These are phyloP conservation scores for Suillus paluster DNA, from an alignment of 768 basidiomycete genomes.

Conservation along the genomic window DNA sequence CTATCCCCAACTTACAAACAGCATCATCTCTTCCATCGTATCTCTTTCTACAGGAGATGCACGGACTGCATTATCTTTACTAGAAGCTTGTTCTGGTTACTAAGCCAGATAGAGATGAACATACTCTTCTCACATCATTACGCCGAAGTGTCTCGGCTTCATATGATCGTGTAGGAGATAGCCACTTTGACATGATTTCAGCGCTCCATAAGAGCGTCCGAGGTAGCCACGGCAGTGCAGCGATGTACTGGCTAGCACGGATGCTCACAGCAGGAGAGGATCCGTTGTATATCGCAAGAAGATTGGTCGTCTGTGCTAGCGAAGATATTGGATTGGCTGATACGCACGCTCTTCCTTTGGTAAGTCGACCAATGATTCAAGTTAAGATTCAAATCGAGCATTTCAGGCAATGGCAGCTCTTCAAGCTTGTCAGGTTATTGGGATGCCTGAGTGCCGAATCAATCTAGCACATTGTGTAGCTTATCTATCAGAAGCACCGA, in stretches of 20 bases:
- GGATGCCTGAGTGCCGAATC: slow-evolving; percentile 85
- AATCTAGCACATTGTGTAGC: slow-evolving; percentile 78
- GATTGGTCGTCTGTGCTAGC: slow-evolving; percentile 80
- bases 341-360: slow-evolving; percentile 74
- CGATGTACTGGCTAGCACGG: slow-evolving; percentile 87
- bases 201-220: slow-evolving; percentile 85
- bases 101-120: slow-evolving; percentile 45
- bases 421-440: slow-evolving; percentile 68
- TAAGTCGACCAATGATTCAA: slow-evolving; percentile 31
- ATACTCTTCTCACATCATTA: slow-evolving; percentile 56
- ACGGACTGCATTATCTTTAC: slow-evolving; percentile 74
- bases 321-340: slow-evolving; percentile 89
- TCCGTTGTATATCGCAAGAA: slow-evolving; percentile 73
- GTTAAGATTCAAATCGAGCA: slow-evolving; percentile 16
- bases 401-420: slow-evolving; percentile 62
- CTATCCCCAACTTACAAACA: slow-evolving; percentile 48
- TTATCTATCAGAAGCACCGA: slow-evolving; percentile 82
- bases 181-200: slow-evolving; percentile 81
- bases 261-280: slow-evolving; percentile 86
- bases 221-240: slow-evolving; percentile 76
- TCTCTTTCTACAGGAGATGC: slow-evolving; percentile 72
- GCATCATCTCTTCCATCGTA: slow-evolving; percentile 52
- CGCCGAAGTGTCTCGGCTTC: slow-evolving; percentile 65
- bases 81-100: slow-evolving; percentile 70
- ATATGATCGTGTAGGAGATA: slow-evolving; percentile 79